A percentile compares a stretch with the other conserved stretches of the same genome.
These are phyloP conservation scores for Aquilaria yunnanensis DNA, from an alignment of 345 rosid species.

Conservation along the genomic window DNA sequence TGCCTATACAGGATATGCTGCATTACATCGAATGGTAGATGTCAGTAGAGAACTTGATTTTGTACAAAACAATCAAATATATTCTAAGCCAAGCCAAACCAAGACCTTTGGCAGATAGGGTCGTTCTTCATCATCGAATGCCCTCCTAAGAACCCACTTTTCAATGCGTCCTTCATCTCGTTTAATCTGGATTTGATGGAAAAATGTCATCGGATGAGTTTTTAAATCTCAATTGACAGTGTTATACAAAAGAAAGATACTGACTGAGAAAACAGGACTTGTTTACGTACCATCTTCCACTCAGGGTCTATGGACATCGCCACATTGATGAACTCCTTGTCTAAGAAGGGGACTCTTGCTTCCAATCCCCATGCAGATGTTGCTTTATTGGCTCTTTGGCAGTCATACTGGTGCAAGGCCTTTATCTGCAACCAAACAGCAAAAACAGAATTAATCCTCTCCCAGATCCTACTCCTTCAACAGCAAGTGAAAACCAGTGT, in stretches of 20 bases:
- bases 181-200: conserved; percentile 38
- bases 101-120: conserved; percentile 86
- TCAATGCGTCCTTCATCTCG: conserved; percentile 64
- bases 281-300: conserved; percentile 61
- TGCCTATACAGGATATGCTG: conserved; percentile 93
- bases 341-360: conserved; percentile 89
- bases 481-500: neutral
- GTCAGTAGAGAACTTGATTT: conserved; percentile 11
- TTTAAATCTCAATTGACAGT: neutral
- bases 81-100: neutral
- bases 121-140: conserved; percentile 76
- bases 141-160: conserved; percentile 83
- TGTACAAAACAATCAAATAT: neutral
- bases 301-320: conserved; percentile 91
- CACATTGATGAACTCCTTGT: conserved; percentile 69
- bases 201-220: neutral
- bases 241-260: no score
- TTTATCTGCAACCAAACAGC: conserved; percentile 48
- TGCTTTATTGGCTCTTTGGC: conserved; percentile 90
- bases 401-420: conserved; percentile 88
- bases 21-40: conserved; percentile 15
- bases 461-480: neutral
- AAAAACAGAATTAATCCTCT: neutral
- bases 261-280: neutral
- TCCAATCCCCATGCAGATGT: conserved; percentile 97